Conservation (phyloP, 768 basidiomycete species). For the Pulveroboletus sp. region DNA sequence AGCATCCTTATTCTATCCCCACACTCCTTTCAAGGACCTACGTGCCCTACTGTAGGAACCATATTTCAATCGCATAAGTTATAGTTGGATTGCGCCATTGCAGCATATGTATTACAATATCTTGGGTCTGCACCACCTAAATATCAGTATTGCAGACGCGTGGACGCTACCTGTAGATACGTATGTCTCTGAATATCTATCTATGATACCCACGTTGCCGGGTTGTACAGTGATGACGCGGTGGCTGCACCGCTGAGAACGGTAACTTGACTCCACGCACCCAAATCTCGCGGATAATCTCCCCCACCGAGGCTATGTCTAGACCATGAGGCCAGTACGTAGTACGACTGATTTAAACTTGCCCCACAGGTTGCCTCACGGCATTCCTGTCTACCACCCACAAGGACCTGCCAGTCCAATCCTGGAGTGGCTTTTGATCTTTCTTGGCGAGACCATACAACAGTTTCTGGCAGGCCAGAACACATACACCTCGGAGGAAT, state of each 20-base stretch:
- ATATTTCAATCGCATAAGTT: conserved; percentile 20
- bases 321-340: conserved; percentile 7
- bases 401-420: conserved; percentile 1
- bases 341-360: conserved; percentile 5
- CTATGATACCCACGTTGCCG: too few relatives aligned
- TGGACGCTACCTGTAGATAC: neutral
- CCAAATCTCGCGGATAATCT: neutral
- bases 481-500: neutral
- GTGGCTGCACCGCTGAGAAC: neutral
- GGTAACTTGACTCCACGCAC: conserved; percentile 13
- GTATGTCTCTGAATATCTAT: neutral
- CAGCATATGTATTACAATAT: conserved; percentile 18
- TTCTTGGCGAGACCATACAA: neutral
- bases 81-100: conserved; percentile 12
- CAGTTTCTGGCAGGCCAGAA: neutral
- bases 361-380: conserved; percentile 2
- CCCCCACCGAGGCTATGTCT: conserved; percentile 8
- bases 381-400: conserved; percentile 1
- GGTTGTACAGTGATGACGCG: conserved; percentile 2
- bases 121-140: conserved; percentile 5
- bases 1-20: neutral
- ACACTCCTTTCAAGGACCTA: conserved; percentile 4
- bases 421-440: neutral
- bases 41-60: conserved; percentile 2
- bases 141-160: neutral